Percentiles rank a stretch among this genome's conserved stretches.
Evolutionary conservation across 169 alveolate species (phyloP).

Genomic region (Plasmodium billcollinsi): DNA sequence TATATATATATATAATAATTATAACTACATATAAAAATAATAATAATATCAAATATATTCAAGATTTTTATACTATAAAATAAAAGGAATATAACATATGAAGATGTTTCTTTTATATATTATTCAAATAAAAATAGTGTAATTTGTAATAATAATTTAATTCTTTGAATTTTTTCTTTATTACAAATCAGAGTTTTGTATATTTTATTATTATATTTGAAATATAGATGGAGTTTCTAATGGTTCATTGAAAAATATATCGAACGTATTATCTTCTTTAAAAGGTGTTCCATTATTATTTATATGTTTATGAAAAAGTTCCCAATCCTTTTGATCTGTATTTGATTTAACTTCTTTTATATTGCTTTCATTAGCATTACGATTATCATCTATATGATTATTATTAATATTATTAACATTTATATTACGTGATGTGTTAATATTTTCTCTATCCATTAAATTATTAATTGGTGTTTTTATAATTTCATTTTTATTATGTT

Average conservation of each 20-base stretch:
- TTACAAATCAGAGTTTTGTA: too few species aligned
- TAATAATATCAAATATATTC: too few species aligned
- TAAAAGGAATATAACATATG: too few species aligned
- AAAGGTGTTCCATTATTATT: conserved; percentile 17
- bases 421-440: not conserved
- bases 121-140: too few species aligned
- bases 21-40: not conserved
- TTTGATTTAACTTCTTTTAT: conserved; percentile 2
- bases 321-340: not conserved
- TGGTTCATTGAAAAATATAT: conserved; percentile 57
- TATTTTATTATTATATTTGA: conserved; percentile 9
- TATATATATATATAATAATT: conserved; percentile 1
- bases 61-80: too few species aligned
- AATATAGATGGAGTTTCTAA: conserved; percentile 72
- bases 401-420: conserved; percentile 1
- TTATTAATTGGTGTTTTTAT: not conserved
- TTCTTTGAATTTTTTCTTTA: too few species aligned
- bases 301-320: conserved; percentile 11
- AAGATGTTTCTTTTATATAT: too few species aligned
- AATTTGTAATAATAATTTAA: too few species aligned
- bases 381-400: conserved; percentile 27
- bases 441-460: not conserved
- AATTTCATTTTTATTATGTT: conserved; percentile 14
- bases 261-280: conserved; percentile 63
- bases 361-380: not conserved